Evolutionary conservation across 208 protist species (phyloP).

Genomic region (Trichomonas gallinae): DNA sequence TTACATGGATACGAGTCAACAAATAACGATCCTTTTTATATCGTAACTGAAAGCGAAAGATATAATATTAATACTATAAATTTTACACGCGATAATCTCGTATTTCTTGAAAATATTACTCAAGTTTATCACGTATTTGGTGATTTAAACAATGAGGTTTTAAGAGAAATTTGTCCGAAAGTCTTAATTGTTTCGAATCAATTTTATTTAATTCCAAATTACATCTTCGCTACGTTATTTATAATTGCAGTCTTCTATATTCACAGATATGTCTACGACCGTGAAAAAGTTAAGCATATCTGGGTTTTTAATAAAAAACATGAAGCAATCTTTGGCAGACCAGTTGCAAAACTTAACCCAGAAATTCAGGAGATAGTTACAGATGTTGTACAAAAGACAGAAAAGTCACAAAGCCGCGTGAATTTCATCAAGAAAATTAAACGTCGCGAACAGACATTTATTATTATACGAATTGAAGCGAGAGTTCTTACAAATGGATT

Average conservation of each 20-base stretch:
- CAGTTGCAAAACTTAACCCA: background rate
- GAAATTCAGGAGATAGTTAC: background rate
- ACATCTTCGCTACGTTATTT: background rate
- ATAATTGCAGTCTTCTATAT: background rate
- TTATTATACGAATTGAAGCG: background rate
- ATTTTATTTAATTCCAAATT: background rate
- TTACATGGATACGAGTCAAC: background rate
- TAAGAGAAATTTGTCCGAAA: background rate
- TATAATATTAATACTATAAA: background rate
- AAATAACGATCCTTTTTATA: background rate
- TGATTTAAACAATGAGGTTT: background rate
- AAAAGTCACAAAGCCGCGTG: background rate
- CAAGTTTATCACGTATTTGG: background rate
- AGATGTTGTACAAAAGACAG: background rate
- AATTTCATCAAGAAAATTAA: background rate
- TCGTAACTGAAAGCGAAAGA: background rate
- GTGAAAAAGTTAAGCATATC: background rate
- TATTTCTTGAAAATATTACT: background rate
- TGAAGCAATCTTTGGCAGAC: background rate
- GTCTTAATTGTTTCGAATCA: background rate
- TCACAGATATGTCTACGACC: background rate
- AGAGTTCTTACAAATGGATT: background rate
- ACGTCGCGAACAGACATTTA: background rate
- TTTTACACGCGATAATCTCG: background rate
- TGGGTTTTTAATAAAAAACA: background rate